Evolutionary conservation across 371 early-diverging fungal species (phyloP), one percentile per base, ranked within the genome.

Genomic region (Phascolomyces articulosus): DNA sequence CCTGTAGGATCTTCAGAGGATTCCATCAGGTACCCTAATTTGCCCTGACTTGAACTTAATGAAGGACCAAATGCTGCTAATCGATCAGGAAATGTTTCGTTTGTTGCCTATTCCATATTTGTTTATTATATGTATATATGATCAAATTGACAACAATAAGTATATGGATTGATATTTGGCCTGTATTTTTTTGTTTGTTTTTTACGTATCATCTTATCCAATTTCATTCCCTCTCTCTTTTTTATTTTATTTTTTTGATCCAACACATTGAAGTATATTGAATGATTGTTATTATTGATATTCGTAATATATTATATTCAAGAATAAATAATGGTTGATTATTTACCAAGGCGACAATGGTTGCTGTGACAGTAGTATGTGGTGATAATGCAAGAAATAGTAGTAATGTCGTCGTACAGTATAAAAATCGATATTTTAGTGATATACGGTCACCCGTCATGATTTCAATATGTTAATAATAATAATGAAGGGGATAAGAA

Each of bases 21-120:
- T 47, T 75, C 74, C 21, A 84, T 72, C 51, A 87, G 75, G 58
- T 73, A 77, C 9, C 86, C 83, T 24, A 80, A 38, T 51, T 80
- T 78, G 21, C 87, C 88, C 40, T 59, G 60, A 29, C 85, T 81
- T 29, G 82, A 83, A 16, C 84, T 71, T 58, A 88, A 64, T 57
- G 86, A 76, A 47, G 88, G 85, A 1, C 90, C 90, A 75, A 90
- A 89, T 1, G 87, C 79, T 8, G 91, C 88, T 13, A 77, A 77
- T 26, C 84, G 79, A 66, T 87, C 85, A 29, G 82, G 63, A 62
- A 79, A 85, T 15, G 81, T 77, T 65, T 80, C 78, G 67, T 87
- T 87, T 47, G 82, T 82, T 38, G 82, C 75, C 87, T 86, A 68
- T n/a, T n/a, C n/a, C n/a, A n/a, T n/a, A n/a, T n/a, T n/a, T n/a